Evolutionary conservation across 306 rosid genomes (phyloP), one percentile per base, ranked within the genome.

Genomic region (Lathyrus tuberosus): DNA sequence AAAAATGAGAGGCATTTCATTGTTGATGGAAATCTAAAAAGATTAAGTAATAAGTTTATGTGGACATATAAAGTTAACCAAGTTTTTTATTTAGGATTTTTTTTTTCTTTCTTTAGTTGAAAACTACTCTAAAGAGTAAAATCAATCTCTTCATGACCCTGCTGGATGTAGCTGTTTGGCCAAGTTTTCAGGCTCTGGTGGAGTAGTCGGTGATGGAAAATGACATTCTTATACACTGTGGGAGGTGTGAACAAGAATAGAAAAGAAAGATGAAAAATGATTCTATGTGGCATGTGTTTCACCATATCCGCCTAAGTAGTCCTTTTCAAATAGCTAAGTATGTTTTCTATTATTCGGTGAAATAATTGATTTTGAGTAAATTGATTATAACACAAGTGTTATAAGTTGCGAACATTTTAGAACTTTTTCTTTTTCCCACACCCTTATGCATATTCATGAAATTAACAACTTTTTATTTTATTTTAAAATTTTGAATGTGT

Each of bases 81-180:
- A 7, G n/a, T 28, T 57, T 3, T 54, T 14, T 3, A n/a, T 31
- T 33, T n/a, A 9, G 14, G 20, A 30, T 31, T 59, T 3, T 26
- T 0, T 30, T 30, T 57, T 14, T 31, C 4, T 59, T 7, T 8
- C 14, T 35, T 10, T 9, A 5, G 44, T 9, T 61, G 15, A 17
- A 60, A 61, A 17, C 46, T 10, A 35, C n/a, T 61, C 5, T 35
- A 0, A 16, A 16, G 26, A 35, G 66, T 61, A 15, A 61, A 61
- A 33, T 61, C 26, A 35, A 9, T 15, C 22, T 35, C 14, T 15
- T 35, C 15, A 35, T 35, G 28, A 17, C 28, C 38, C 15, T 61
- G 44, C 15, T 61, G 44, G 46, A 10, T 61, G 66, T 35, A 35
- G 66, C 30, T 61, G 66, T 61, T 61, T 61, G 47, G 66, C 22